Conservation (phyloP, 495 filamentous ascomycete genomes). For the Talaromyces liani region DNA sequence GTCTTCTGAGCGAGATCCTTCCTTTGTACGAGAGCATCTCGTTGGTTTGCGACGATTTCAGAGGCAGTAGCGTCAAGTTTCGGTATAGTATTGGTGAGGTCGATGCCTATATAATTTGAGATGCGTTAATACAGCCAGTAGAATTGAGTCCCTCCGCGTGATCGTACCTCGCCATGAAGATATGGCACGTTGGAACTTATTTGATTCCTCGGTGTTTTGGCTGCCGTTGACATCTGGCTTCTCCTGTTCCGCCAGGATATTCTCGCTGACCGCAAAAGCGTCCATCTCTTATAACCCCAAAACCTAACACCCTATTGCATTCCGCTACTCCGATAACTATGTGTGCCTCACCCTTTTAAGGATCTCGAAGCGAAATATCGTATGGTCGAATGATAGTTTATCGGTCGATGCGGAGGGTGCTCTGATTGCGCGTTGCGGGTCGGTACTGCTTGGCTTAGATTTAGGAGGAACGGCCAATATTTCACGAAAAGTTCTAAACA, state of each 20-base stretch:
- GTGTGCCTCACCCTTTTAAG: neutral
- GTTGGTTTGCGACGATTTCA: conserved; percentile 85
- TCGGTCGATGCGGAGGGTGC: neutral
- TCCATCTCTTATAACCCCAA: conserved; percentile 24
- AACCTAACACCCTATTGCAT: neutral
- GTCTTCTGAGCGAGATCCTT: conserved; percentile 98
- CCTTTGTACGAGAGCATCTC: conserved; percentile 84
- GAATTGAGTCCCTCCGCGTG: neutral
- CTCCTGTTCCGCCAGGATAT: conserved; percentile 28
- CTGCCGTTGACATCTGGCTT: conserved; percentile 21
- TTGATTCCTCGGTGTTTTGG: conserved; percentile 49
- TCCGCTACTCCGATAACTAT: neutral
- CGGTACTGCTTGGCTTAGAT: neutral
- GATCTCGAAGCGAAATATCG: neutral
- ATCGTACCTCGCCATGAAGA: conserved; percentile 87
- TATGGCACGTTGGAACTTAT: conserved; percentile 93
- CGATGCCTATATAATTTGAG: conserved; percentile 56
- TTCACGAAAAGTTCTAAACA: neutral
- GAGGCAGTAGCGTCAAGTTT: conserved; percentile 85
- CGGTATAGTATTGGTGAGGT: conserved; percentile 76
- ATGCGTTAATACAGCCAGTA: neutral
- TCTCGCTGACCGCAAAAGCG: conserved; percentile 37
- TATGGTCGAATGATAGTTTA: neutral
- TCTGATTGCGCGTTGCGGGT: neutral
- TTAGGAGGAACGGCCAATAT: neutral